Evolutionary conservation across 352 stramenopile species (phyloP).

Genomic region (Phytophthora quininea): DNA sequence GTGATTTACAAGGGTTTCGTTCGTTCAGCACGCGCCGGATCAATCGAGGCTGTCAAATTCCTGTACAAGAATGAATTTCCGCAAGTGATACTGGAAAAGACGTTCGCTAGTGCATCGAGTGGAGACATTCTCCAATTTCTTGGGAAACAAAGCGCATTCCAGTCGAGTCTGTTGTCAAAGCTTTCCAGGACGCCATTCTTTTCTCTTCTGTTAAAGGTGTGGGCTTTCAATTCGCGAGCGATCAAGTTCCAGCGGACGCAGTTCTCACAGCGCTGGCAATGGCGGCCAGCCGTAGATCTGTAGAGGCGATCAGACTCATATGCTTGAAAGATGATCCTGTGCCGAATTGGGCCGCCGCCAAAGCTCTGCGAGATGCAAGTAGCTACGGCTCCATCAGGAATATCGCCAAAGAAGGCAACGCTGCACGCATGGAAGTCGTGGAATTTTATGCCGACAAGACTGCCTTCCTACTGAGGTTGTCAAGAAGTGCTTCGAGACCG

Average conservation of each 20-base stretch:
- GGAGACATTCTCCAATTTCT: neutral
- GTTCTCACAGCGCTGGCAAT: neutral
- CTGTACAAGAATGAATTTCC: neutral
- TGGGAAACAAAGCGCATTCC: neutral
- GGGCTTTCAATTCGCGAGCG: neutral
- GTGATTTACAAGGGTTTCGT: neutral
- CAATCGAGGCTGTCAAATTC: neutral
- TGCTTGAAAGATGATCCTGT: neutral
- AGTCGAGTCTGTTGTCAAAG: neutral
- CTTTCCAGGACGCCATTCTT: neutral
- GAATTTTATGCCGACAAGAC: neutral
- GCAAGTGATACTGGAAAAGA: neutral
- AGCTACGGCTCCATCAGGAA: neutral
- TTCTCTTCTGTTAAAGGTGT: neutral
- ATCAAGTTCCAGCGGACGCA: neutral
- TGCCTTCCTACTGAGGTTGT: neutral
- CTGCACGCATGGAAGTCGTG: neutral
- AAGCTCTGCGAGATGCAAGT: neutral
- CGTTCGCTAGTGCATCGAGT: neutral
- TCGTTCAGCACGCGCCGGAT: neutral
- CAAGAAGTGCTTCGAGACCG: neutral
- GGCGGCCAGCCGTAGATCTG: neutral
- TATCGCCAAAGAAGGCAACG: neutral
- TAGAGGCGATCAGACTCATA: neutral
- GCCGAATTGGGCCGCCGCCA: neutral